Conservation (phyloP, 352 stramenopile species). For the Phytophthora boehmeriae region DNA sequence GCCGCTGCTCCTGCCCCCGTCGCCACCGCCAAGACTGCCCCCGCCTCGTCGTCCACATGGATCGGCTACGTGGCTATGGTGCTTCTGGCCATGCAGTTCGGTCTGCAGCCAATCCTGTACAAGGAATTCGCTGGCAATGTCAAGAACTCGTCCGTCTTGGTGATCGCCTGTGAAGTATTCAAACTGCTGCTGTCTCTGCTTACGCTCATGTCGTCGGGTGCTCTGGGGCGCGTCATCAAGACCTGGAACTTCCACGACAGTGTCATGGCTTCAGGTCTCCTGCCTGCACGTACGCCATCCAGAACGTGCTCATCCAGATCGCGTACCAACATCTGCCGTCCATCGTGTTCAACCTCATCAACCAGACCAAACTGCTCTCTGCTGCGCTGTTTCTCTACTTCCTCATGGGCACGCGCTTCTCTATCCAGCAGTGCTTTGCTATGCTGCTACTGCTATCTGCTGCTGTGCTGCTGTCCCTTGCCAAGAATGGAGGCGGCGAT, state of each 20-base stretch:
- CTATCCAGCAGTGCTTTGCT: constrained; percentile 66
- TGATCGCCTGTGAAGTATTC: constrained; percentile 75
- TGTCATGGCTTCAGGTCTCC: constrained; percentile 73
- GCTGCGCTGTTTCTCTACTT: constrained; percentile 84
- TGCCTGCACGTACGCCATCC: constrained; percentile 85
- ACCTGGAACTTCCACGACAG: constrained; percentile 66
- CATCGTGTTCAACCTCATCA: constrained; percentile 88
- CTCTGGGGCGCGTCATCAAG: constrained; percentile 42
- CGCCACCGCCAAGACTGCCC: constrained; percentile 3
- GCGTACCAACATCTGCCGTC: constrained; percentile 84
- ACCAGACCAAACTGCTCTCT: constrained; percentile 88
- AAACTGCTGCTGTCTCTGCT: constrained; percentile 71
- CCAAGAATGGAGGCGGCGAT: constrained; percentile 42
- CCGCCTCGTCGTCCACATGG: constrained; percentile 16
- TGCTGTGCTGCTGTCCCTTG: constrained; percentile 71
- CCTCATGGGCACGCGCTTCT: constrained; percentile 76
- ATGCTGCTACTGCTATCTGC: constrained; percentile 77
- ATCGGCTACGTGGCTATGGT: constrained; percentile 60
- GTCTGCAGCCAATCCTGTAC: constrained; percentile 83
- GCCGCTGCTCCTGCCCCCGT: not conserved
- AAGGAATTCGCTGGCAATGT: constrained; percentile 71
- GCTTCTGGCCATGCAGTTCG: constrained; percentile 82
- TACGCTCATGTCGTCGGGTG: constrained; percentile 47
- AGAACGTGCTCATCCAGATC: constrained; percentile 88
- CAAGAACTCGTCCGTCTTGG: constrained; percentile 65